Conservation (phyloP, 306 rosid genomes). For the Cicer judaicum region DNA sequence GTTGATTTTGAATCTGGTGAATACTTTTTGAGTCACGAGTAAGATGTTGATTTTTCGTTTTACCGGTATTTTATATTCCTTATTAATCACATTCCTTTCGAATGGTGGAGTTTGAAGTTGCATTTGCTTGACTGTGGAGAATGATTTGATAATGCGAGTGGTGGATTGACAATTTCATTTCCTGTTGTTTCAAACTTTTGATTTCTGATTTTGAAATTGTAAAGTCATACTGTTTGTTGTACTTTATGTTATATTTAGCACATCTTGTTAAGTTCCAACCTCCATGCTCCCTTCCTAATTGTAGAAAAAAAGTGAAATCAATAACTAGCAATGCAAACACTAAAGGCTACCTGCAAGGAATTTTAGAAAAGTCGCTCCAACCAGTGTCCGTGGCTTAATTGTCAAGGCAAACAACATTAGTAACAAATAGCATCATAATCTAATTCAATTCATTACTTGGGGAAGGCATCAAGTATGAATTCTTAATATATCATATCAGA, state of each 20-base stretch:
- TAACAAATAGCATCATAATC: constrained; percentile 43
- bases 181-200: no score
- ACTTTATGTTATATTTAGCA: constrained; percentile 8
- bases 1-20: no score
- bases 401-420: constrained; percentile 52
- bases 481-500: not conserved
- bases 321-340: not conserved
- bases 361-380: constrained; percentile 90
- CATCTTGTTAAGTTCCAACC: constrained; percentile 6
- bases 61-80: no score
- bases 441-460: constrained; percentile 35
- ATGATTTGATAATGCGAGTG: no score
- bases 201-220: no score
- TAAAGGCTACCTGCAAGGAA: constrained; percentile 77
- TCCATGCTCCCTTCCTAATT: constrained; percentile 8
- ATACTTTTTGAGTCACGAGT: no score
- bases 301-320: constrained; percentile 14
- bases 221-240: no score
- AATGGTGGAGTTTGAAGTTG: no score
- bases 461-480: constrained; percentile 21
- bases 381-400: constrained; percentile 91
- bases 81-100: no score
- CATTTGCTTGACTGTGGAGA: no score
- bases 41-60: no score
- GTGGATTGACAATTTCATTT: no score